Evolutionary conservation across 768 basidiomycete species (phyloP), one percentile per base, ranked within the genome.

Genomic region (Xerocomellus chrysenteron): DNA sequence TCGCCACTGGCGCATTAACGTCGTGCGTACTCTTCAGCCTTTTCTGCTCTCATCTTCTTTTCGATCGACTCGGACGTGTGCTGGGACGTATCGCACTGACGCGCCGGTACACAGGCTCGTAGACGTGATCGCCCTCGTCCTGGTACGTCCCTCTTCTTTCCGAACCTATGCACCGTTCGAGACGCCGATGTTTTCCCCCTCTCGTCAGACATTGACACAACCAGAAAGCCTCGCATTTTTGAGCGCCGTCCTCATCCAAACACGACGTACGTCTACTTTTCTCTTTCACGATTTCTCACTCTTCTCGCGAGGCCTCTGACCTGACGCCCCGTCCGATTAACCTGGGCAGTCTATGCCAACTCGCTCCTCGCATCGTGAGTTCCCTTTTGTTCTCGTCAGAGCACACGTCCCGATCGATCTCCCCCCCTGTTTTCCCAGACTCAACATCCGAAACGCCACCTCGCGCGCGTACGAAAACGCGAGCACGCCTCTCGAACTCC

Each of bases 361-460:
- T 71, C 68, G 32, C 61, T 70, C 40, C 60, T 70, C 28, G 57
- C 65, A 51, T 70, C 67, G 68, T 70, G 21, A 45, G 64, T 58
- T 10, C 30, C 30, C 30, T 9, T 32, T 1, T 32, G 30, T 32
- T 32, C 30, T 32, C 5, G 30, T 32, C 30, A 30, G 5, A 30
- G 30, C 30, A 3, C 30, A 32, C 30, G 30, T 32, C 30, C 30
- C 30, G 30, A 32, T 9, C 30, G 30, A 32, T 11, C 30, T 9
- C 30, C 9, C n/a, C 24, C 39, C 2, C 14, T 7, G 26, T 28
- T 28, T 28, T 28, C 26, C 21, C 19, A 56, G 68, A 12, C 61
- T 70, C 43, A 70, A 70, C 57, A 56, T 70, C 36, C 63, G 68
- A 10, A 57, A 69, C 5, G 62, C 68, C 39, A 54, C 62, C 11